Evolutionary conservation across 2,329 filamentous ascomycete genomes (phyloP).

Genomic region (Colletotrichum tropicicola): DNA sequence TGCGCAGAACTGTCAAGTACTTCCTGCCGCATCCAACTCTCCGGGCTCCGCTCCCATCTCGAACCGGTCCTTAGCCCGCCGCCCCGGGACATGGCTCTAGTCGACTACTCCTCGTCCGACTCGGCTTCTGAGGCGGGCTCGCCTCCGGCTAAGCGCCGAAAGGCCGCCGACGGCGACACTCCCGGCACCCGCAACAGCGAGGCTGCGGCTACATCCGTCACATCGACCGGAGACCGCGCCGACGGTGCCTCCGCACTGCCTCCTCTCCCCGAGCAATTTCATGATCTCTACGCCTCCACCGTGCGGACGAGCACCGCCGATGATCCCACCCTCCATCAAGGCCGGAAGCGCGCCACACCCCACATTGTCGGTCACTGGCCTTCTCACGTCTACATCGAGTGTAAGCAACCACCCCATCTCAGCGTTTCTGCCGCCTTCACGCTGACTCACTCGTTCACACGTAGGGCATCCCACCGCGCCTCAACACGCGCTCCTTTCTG

Average conservation of each 20-base stretch:
- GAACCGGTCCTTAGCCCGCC: neutral
- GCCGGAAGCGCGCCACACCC: constrained; percentile 82
- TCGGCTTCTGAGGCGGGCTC: constrained; percentile 37
- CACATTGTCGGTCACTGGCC: constrained; percentile 94
- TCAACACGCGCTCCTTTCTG: constrained; percentile 57
- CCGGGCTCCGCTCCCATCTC: neutral
- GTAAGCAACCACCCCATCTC: constrained; percentile 59
- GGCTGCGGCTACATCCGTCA: neutral
- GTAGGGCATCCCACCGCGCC: constrained; percentile 63
- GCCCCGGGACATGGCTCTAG: constrained; percentile 62
- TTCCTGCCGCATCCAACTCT: neutral
- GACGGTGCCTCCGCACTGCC: constrained; percentile 57
- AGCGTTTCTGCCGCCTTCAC: neutral
- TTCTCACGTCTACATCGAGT: constrained; percentile 91
- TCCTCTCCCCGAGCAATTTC: constrained; percentile 82
- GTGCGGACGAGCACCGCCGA: constrained; percentile 81
- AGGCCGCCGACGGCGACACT: constrained; percentile 32
- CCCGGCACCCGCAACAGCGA: neutral
- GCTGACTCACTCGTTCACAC: constrained; percentile 6
- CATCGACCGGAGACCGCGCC: neutral
- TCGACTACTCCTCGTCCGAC: constrained; percentile 68
- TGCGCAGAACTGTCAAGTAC: neutral
- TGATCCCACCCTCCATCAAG: constrained; percentile 85
- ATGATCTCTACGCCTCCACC: constrained; percentile 88
- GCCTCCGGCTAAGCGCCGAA: constrained; percentile 50